A percentile compares a stretch with the other conserved stretches of the same genome.
Conservation (phyloP, 2,329 filamentous ascomycete species). For the Monosporascus sp. region DNA sequence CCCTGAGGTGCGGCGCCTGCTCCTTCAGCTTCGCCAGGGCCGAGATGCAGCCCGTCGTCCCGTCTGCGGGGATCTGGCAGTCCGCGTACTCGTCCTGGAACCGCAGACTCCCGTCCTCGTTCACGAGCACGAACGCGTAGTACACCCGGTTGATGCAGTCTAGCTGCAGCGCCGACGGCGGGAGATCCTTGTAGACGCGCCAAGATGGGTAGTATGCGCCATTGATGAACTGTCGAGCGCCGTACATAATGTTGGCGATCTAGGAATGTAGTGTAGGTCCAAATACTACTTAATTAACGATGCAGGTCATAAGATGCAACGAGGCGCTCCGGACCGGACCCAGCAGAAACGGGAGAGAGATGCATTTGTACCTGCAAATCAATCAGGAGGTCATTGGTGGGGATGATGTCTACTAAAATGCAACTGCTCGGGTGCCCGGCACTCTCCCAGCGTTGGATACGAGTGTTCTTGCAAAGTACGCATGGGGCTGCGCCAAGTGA, state of each 20-base stretch:
- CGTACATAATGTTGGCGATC: slow-evolving; percentile 3
- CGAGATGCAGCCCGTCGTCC: slow-evolving; percentile 52
- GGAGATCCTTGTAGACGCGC: slow-evolving; percentile 48
- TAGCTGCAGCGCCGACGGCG: slow-evolving; percentile 48
- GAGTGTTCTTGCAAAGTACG: background rate
- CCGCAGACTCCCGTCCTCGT: slow-evolving; percentile 31
- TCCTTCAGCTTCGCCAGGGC: slow-evolving; percentile 54
- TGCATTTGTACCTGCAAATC: no score
- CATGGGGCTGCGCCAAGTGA: background rate
- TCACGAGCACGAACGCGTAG: slow-evolving; percentile 50
- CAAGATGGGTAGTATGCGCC: slow-evolving; percentile 57
- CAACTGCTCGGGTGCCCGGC: no score
- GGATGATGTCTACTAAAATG: no score
- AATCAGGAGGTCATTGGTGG: no score
- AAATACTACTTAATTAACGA: no score
- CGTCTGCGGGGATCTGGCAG: slow-evolving; percentile 53
- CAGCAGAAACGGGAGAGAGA: no score
- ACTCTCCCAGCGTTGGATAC: background rate
- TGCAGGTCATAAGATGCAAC: no score
- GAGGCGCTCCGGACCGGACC: no score
- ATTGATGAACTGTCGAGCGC: slow-evolving; percentile 33
- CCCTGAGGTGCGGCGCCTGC: slow-evolving; percentile 49
- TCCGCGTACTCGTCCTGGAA: slow-evolving; percentile 62
- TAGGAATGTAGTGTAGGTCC: no score
- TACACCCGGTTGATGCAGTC: slow-evolving; percentile 53